Conservation (phyloP, 306 rosid species). For the Rubus parviflorus region DNA sequence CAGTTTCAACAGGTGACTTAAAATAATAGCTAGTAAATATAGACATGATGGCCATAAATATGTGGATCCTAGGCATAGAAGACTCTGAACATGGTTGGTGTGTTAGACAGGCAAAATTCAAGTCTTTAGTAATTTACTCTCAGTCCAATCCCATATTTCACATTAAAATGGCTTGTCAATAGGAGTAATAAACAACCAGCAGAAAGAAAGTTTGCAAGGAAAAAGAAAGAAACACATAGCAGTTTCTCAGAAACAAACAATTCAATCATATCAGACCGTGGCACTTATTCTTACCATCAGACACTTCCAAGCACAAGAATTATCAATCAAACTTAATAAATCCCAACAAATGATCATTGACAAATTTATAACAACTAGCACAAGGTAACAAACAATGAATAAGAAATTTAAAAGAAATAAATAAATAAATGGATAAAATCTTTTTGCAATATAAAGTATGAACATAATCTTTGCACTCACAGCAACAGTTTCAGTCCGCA, state of each 20-base stretch:
- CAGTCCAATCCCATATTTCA: not conserved
- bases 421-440: not conserved
- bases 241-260: not conserved
- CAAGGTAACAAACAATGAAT: not conserved
- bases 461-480: not conserved
- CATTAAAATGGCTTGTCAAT: not conserved
- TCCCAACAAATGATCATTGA: not conserved
- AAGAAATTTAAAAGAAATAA: not conserved
- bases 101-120: not conserved
- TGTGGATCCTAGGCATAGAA: not conserved
- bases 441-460: not conserved
- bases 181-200: not conserved
- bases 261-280: not conserved
- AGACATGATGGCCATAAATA: not conserved
- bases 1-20: slow-evolving; percentile 1
- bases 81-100: not conserved
- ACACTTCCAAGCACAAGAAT: not conserved
- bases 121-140: not conserved
- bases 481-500: not conserved
- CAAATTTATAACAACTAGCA: not conserved
- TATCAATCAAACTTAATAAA: not conserved
- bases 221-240: not conserved
- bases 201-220: not conserved
- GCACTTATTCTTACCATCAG: not conserved
- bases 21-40: not conserved